These are phyloP conservation scores for Mycena venus DNA, from an alignment of 768 basidiomycete genomes.

Conservation along the genomic window DNA sequence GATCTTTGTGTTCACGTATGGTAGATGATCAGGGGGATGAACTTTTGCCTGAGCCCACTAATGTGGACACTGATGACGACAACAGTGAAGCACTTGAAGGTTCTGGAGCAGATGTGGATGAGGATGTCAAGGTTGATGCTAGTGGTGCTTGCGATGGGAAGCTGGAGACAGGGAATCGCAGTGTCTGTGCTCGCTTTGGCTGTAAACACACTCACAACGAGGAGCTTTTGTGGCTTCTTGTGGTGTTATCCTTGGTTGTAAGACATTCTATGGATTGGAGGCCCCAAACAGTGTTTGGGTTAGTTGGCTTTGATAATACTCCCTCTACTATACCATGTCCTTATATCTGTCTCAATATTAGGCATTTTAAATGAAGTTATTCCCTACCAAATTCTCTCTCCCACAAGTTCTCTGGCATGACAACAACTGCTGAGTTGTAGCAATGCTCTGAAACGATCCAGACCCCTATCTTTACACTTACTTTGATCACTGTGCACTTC, in stretches of 20 bases:
- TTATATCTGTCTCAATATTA: conserved; percentile 8
- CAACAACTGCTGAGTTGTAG: conserved; percentile 39
- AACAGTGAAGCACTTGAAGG: neutral
- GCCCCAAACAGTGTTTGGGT: conserved; percentile 44
- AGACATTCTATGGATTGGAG: conserved; percentile 49
- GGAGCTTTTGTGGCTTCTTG: conserved; percentile 47
- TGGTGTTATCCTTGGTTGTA: conserved; percentile 47
- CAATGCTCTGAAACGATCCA: conserved; percentile 35
- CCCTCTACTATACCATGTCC: no score
- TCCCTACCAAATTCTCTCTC: conserved; percentile 38
- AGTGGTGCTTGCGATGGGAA: conserved; percentile 38
- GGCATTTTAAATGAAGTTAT: conserved; percentile 40
- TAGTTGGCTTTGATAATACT: no score
- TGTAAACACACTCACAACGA: conserved; percentile 50
- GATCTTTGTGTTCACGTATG: no score
- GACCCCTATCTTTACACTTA: conserved; percentile 17
- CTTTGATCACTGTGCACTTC: conserved; percentile 39
- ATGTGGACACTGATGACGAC: neutral
- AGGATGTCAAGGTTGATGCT: conserved; percentile 33
- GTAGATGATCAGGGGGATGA: no score
- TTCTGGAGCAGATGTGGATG: conserved; percentile 25
- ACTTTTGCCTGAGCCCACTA: neutral
- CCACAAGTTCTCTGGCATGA: conserved; percentile 45
- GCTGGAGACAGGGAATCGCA: conserved; percentile 38
- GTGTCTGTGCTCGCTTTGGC: conserved; percentile 42